Percentiles rank a stretch among this genome's conserved stretches.
Evolutionary conservation across 371 early-diverging fungal genomes (phyloP).

Genomic region (Batrachochytrium dendrobatidis): DNA sequence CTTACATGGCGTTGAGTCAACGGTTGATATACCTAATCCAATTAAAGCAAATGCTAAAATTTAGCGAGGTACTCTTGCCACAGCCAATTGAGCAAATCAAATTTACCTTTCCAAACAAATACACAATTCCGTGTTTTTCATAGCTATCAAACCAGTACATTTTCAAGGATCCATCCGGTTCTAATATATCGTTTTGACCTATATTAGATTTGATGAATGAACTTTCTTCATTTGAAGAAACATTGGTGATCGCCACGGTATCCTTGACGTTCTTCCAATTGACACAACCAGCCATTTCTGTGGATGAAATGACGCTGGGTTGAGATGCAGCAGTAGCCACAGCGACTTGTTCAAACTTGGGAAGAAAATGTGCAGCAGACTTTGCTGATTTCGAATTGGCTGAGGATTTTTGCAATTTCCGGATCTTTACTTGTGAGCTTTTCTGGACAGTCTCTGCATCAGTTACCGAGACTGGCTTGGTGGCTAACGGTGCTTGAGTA

Average conservation of each 20-base stretch:
- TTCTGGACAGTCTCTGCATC: not conserved
- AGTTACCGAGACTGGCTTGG: not conserved
- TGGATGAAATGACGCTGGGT: conserved; percentile 13
- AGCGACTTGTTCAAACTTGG: conserved; percentile 21
- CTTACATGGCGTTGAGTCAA: conserved; percentile 51
- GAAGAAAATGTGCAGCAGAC: conserved; percentile 13
- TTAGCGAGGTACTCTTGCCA: too few species aligned
- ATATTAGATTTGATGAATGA: too few species aligned
- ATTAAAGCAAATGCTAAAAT: not conserved
- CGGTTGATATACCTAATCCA: not conserved
- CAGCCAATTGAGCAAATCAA: not conserved
- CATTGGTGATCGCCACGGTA: conserved; percentile 7
- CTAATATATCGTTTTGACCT: conserved; percentile 33
- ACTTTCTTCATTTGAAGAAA: too few species aligned
- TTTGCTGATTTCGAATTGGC: not conserved
- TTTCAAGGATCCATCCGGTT: conserved; percentile 51
- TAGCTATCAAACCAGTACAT: conserved; percentile 93
- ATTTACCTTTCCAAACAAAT: conserved; percentile 85
- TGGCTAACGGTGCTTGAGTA: not conserved
- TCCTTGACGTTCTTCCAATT: conserved; percentile 22
- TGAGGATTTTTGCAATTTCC: conserved; percentile 3
- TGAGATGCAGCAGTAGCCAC: conserved; percentile 1
- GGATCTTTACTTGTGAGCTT: conserved; percentile 10
- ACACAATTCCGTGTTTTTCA: conserved; percentile 75
- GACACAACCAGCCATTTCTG: conserved; percentile 4